These are phyloP conservation scores for Aureococcus anophagefferens DNA, from an alignment of 108 stramenopile species.

Conservation along the genomic window DNA sequence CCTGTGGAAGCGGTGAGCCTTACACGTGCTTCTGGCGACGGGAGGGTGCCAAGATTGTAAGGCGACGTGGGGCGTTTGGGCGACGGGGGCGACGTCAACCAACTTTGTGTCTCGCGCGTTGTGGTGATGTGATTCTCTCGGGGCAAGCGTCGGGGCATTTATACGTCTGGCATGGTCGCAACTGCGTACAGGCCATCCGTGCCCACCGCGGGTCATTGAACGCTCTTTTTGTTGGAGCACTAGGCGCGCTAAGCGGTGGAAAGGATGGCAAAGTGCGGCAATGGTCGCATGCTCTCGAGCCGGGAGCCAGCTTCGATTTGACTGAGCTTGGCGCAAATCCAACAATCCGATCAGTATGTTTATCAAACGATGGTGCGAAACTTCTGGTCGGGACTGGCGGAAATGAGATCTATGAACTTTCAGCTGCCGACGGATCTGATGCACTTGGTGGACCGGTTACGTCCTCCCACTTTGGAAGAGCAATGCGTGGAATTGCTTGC, in stretches of 20 bases:
- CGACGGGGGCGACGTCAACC: conserved; percentile 4
- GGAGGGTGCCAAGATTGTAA: conserved; percentile 7
- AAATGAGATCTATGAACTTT: conserved; percentile 44
- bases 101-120: conserved; percentile 6
- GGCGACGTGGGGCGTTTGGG: conserved; percentile 26
- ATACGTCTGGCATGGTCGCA: conserved; percentile 36
- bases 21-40: conserved; percentile 32
- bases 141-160: conserved; percentile 25
- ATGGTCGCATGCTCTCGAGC: conserved; percentile 33
- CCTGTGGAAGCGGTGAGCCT: background rate
- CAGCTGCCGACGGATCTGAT: conserved; percentile 33
- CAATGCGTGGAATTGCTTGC: conserved; percentile 43
- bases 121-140: conserved; percentile 6
- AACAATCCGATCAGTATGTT: conserved; percentile 32
- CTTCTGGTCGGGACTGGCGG: conserved; percentile 39
- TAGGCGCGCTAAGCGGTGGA: conserved; percentile 40
- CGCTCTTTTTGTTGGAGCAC: conserved; percentile 10
- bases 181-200: conserved; percentile 28
- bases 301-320: conserved; percentile 36
- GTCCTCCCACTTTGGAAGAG: conserved; percentile 32
- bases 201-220: conserved; percentile 39
- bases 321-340: conserved; percentile 10
- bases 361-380: conserved; percentile 27
- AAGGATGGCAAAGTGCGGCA: conserved; percentile 39
- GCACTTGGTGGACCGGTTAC: conserved; percentile 20